Base-by-base conservation (phyloP, 805 yeast species). In the Barnettozyma pratensis region DNA sequence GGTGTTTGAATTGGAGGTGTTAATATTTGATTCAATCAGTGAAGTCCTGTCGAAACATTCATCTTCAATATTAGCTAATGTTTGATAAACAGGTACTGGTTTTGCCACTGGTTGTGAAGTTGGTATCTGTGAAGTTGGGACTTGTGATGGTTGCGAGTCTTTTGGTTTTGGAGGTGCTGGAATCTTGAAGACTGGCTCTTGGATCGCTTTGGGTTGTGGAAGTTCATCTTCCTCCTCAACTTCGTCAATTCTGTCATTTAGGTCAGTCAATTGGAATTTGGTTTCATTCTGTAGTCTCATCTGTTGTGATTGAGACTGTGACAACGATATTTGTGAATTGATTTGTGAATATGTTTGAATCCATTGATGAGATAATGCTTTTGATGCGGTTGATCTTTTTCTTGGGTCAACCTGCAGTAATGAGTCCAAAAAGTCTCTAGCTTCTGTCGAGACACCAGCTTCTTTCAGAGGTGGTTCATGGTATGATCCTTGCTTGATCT, bases 321-420 rank as follows among this genome's bases (percentile, higher is more conserved):
- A 82, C 45, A 85, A 66, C 54, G 88, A 81, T 3, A 83, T 70
- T 47, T 76, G 73, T 14, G 71, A 64, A 10, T 49, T 50, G 3
- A 51, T 27, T 34, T 58, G 54, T 14, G 58, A 53, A 14, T 41
- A 44, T 41, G 54, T 46, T 49, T 48, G 8, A n/a, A 92, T 71
- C 99, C 99, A 94, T 4, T 85, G 84, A 62, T 89, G 96, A 19
- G 70, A 63, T 41, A 92, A 71, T 0, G 97, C 97, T 47, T 77
- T 79, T 6, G 71, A 70, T 0, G 98, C 97, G 19, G 84, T 80
- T 19, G 87, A 75, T 51, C 99, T 74, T 37, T 75, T 64, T 35
- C 74, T 67, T 1, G 96, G 96, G 61, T 90, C 85, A 2, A 86
- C 89, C 60, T 85, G 86, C 12, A 94, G 72, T 49, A 95, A 70